Evolutionary conservation across 2,329 filamentous ascomycete genomes (phyloP), one percentile per base, ranked within the genome.

Genomic region (Fusarium lateritium): DNA sequence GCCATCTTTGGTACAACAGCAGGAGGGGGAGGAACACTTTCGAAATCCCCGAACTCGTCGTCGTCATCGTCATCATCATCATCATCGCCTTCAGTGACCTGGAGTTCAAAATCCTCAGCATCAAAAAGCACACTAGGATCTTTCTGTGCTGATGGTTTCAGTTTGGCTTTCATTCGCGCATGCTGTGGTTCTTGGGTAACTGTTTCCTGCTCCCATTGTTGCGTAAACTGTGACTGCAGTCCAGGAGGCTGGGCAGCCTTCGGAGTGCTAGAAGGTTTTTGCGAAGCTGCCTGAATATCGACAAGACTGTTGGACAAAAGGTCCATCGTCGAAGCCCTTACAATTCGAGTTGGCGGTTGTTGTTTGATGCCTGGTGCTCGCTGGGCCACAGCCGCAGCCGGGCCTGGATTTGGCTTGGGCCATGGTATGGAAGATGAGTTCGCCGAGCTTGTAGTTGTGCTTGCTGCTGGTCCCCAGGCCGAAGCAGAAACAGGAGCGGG

Each of bases 51-150:
- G 79, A 85, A 85, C 19, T 85, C 83, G 7, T 19, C 19, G 19
- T 80, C 80, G 24, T 77, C 74, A 34, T 88, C 85, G 33, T 86
- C 86, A 46, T 85, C 84, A 22, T 86, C 78, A 9, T 80, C 75
- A 9, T 86, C 78, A n/a, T 81, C 79, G 8, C 80, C 82, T 13
- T 80, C 80, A 7, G 74, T 76, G 4, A 73, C 76, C 34, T 81
- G 76, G 15, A 81, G 74, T 54, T 83, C 83, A 67, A 85, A 86
- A 50, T 88, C 84, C 42, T 86, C 85, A 36, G 86, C 90, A 77
- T 93, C 90, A 75, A 93, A 93, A 4, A 93, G 80, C 5, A 93
- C 85, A 67, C 88, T 86, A 3, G 85, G 78, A 43, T 87, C 79
- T 2, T 75, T 65, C 14, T 76, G 62, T 10, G 62, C 49, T 9